Base-by-base conservation (phyloP, 805 yeast species). In the Saturnispora serradocipensis region DNA sequence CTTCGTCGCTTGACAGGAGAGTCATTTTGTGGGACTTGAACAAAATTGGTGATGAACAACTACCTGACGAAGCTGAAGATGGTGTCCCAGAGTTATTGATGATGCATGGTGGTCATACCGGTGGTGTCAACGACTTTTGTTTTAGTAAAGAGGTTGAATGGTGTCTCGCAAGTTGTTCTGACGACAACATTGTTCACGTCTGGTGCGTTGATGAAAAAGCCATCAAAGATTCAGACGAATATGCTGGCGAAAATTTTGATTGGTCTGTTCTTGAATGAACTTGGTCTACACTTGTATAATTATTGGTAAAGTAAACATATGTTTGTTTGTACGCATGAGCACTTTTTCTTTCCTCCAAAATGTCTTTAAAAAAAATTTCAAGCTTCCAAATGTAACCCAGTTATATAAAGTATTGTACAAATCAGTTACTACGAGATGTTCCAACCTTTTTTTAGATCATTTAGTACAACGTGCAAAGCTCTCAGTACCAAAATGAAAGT, bases 21-120 rank as follows among this genome's bases (percentile, higher is more conserved):
- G 78, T 86, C 15, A 81, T 87, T 35, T 58, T 88, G 4, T 88
- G 96, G 96, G 95, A 88, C 63, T 70, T 88, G 52, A 70, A 73
- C 45, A 81, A 78, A 58, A 83, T 88, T 36, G 97, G 97, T 4
- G 86, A 82, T 56, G 96, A 88, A 61, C 95, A 87, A 65, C 75
- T 75, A 13, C 89, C 81, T 58, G 96, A 88, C 58, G 96, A 88
- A 62, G 86, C 88, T 30, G 95, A 86, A 57, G 97, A 88, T 61
- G 97, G 95, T 39, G 85, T 85, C 27, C 91, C 96, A 4, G 97
- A 88, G 65, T 68, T 88, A 35, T 72, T 88, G 59, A 85, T 88
- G 89, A 85, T 88, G 83, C 96, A 88, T 63, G 95, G 95, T 38
- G 96, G 96, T 20, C 96, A 88, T 62, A 82, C 89, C 18, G 84